Base-by-base conservation (phyloP, 768 basidiomycete genomes). In the Mycena filopes region DNA sequence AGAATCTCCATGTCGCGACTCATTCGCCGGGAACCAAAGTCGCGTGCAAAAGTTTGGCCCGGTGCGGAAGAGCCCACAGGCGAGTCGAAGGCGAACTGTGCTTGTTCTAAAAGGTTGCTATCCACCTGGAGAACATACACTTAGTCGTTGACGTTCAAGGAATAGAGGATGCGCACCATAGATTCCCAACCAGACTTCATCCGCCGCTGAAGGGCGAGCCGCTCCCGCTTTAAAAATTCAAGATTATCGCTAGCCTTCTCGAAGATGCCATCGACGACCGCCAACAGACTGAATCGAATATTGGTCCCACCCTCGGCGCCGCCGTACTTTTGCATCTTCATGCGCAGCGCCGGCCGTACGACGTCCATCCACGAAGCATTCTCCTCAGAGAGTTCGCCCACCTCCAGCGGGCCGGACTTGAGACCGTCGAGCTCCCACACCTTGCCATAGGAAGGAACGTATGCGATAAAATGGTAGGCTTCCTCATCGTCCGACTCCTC, bases 341-440 rank as follows among this genome's bases (percentile, higher is more conserved):
- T 80, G 38, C 84, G 78, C 55, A 90, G 76, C 18, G 84, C 87
- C 0, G 89, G 88, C 20, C 87, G 84, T 23, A 83, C 89, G 47
- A 88, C 76, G 69, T 87, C 84, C 82, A 87, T 87, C 89, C 89
- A 90, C 1, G 45, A 21, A 36, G 65, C 63, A 0, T 69, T 73
- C 18, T 71, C 64, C n/a, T 62, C 40, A 10, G 78, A 72, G n/a
- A 88, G 71, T 69, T 88, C 87, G 41, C 88, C 88, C 25, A 89
- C 87, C 73, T 89, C 87, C 11, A 90, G 76, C 7, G 89, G 87
- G 0, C 86, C 88, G 1, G 83, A 80, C 63, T 87, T 87, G 57
- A 89, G 80, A 15, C 89, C 88, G 71, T 89, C 87, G 55, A 90
- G 82, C 73, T 90, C 88, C 88, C 88, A 90, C n/a, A 89, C 87